These are phyloP conservation scores for Candida buenavistaensis DNA, from an alignment of 1,139 yeast genomes.

Conservation along the genomic window DNA sequence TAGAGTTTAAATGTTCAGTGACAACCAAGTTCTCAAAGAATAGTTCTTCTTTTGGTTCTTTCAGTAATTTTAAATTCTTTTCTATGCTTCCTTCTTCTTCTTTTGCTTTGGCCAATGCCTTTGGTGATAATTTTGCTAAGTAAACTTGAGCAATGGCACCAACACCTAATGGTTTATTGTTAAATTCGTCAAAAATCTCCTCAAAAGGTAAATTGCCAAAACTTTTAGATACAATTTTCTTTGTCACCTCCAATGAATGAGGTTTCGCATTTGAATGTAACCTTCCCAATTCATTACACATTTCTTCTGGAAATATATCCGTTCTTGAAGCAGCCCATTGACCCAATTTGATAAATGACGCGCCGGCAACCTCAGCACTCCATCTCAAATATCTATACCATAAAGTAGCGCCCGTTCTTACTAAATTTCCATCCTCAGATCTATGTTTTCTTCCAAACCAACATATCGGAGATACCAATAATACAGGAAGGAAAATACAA, in stretches of 20 bases:
- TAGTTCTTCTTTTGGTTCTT: conserved; percentile 16
- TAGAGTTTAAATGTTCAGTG: conserved; percentile 41
- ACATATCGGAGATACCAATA: conserved; percentile 64
- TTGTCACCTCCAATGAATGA: conserved; percentile 67
- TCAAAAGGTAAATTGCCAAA: conserved; percentile 64
- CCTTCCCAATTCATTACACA: conserved; percentile 75
- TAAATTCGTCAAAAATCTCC: conserved; percentile 80
- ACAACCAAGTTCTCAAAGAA: conserved; percentile 38
- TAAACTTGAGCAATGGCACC: conserved; percentile 99
- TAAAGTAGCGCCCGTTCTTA: conserved; percentile 59
- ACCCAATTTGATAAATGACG: conserved; percentile 91
- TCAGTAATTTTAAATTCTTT: conserved; percentile 11
- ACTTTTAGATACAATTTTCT: conserved; percentile 55
- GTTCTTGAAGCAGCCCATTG: conserved; percentile 99
- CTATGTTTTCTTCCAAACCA: conserved; percentile 53
- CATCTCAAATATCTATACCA: conserved; percentile 74
- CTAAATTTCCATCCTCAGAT: conserved; percentile 24
- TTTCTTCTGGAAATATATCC: conserved; percentile 78
- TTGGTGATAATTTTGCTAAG: conserved; percentile 60
- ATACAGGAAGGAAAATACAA: conserved; percentile 67
- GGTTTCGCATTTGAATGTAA: conserved; percentile 82
- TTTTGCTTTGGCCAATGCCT: conserved; percentile 38
- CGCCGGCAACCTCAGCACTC: conserved; percentile 85
- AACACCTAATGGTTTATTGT: conserved; percentile 78
- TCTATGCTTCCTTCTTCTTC: conserved; percentile 24